A percentile compares a stretch with the other conserved stretches of the same genome.
Conservation (phyloP, 169 alveolate genomes). For the Cryptosporidium baileyi region DNA sequence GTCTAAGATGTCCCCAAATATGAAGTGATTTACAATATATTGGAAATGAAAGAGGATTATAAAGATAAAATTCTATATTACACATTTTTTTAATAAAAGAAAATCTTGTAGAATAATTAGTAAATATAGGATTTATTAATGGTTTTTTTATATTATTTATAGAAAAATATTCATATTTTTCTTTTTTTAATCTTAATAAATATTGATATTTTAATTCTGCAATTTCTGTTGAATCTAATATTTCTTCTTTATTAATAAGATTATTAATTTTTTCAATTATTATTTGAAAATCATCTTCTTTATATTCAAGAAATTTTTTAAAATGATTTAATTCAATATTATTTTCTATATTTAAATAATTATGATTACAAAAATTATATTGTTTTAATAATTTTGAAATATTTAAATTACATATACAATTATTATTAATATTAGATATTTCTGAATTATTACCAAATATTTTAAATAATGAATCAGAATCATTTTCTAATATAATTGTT, state of each 20-base stretch:
- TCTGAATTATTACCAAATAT: background rate
- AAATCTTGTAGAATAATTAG: conserved; percentile 5
- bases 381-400: conserved; percentile 18
- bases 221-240: conserved; percentile 16
- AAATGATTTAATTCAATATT: background rate
- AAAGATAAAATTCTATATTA: conserved; percentile 24
- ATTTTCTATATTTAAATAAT: background rate
- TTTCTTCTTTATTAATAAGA: background rate
- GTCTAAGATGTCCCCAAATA: conserved; percentile 59
- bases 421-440: background rate
- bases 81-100: conserved; percentile 34
- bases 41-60: conserved; percentile 59
- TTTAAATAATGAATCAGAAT: conserved; percentile 8
- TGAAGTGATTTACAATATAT: conserved; percentile 40
- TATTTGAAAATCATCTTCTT: conserved; percentile 8
- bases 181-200: background rate
- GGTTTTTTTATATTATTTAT: background rate
- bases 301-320: background rate
- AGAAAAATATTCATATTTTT: background rate
- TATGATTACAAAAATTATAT: conserved; percentile 18
- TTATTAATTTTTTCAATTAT: background rate
- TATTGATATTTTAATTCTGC: conserved; percentile 47
- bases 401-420: background rate
- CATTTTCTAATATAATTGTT: conserved; percentile 20
- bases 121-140: background rate